phyloP scores from a whole-genome alignment of 805 yeast species.

The Ogataea siamensis region DNA sequence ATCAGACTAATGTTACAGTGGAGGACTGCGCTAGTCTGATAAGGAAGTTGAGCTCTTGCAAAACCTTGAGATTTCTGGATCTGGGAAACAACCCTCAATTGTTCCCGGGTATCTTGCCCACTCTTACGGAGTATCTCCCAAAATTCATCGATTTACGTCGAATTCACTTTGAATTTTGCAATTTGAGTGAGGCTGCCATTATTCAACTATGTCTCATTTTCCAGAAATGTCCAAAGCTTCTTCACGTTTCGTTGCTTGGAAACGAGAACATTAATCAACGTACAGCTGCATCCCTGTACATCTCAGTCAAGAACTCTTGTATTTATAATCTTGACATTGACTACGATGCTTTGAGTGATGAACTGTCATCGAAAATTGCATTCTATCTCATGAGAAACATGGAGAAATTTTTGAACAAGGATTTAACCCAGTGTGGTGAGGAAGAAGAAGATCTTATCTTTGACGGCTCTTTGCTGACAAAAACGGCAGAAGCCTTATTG shows the following conservation, averaged over 20 bases:
- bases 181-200: conserved; percentile 44
- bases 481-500: conserved; percentile 66
- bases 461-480: conserved; percentile 72
- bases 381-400: conserved; percentile 56
- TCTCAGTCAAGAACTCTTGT: conserved; percentile 47
- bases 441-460: conserved; percentile 60
- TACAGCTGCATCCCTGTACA: conserved; percentile 48
- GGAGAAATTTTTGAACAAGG: conserved; percentile 43
- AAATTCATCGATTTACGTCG: conserved; percentile 44
- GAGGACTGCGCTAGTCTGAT: conserved; percentile 41
- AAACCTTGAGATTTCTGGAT: conserved; percentile 48
- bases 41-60: conserved; percentile 37
- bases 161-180: conserved; percentile 54
- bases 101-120: conserved; percentile 50
- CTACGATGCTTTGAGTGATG: conserved; percentile 51
- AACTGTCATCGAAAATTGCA: conserved; percentile 52
- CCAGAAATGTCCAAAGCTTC: conserved; percentile 45
- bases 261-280: conserved; percentile 43
- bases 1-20: conserved; percentile 45
- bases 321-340: conserved; percentile 53
- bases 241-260: conserved; percentile 55
- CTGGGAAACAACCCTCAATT: conserved; percentile 51
- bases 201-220: conserved; percentile 48
- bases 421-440: conserved; percentile 21
- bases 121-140: conserved; percentile 45